A percentile compares a stretch with the other conserved stretches of the same genome.
phyloP scores from a whole-genome alignment of 208 protist genomes.

The Blechomonas ayalai region DNA sequence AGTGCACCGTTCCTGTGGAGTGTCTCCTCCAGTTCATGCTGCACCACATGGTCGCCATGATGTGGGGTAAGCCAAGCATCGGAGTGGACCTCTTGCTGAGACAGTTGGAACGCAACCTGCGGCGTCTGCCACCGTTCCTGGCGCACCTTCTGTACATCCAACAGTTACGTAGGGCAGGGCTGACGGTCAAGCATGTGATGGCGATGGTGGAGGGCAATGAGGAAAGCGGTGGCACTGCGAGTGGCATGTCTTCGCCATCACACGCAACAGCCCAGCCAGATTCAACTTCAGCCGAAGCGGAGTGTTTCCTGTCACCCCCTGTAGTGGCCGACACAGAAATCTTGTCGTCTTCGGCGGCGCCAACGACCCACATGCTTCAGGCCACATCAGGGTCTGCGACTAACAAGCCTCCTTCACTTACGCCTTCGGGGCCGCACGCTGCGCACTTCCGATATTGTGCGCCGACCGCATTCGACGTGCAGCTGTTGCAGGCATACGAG shows the following conservation, averaged over 20 bases:
- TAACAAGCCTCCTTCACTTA: too few relatives aligned
- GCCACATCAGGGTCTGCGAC: constrained; percentile 1
- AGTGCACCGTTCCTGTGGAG: constrained; percentile 39
- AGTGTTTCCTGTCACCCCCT: too few relatives aligned
- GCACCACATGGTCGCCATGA: constrained; percentile 59
- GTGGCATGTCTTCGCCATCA: constrained; percentile 6
- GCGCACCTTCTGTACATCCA: constrained; percentile 32
- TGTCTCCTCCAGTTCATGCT: constrained; percentile 67
- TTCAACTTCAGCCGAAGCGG: too few relatives aligned
- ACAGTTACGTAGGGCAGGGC: constrained; percentile 20
- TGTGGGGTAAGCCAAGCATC: constrained; percentile 51
- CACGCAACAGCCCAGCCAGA: too few relatives aligned
- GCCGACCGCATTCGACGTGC: constrained; percentile 20
- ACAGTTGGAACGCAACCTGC: constrained; percentile 70
- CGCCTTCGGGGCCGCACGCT: too few relatives aligned
- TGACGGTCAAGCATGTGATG: constrained; percentile 18
- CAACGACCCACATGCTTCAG: background rate
- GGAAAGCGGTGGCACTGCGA: background rate
- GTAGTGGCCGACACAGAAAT: constrained; percentile 1
- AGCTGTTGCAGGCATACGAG: constrained; percentile 50
- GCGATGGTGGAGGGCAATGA: background rate
- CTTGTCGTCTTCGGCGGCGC: background rate
- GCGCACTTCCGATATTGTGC: constrained; percentile 17
- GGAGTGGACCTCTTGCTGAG: constrained; percentile 57
- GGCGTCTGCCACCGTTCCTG: constrained; percentile 56